phyloP scores from a whole-genome alignment of 176 grass and related monocot species.

The Miscanthus lutarioriparius region DNA sequence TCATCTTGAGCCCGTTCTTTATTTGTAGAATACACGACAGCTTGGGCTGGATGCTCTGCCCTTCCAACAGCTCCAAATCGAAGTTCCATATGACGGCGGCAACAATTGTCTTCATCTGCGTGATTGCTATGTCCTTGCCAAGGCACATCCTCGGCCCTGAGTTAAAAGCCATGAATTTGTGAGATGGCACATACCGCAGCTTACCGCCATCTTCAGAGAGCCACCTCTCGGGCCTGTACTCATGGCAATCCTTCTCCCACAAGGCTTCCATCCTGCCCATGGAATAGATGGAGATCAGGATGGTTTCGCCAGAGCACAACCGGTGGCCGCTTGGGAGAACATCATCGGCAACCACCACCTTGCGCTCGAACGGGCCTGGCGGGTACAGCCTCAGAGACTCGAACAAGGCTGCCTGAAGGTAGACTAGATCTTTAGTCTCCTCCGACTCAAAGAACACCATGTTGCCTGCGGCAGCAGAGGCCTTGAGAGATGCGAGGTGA shows the following conservation, averaged over 20 bases:
- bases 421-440: slow-evolving; percentile 32
- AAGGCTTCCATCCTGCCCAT: slow-evolving; percentile 9
- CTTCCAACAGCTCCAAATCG: slow-evolving; percentile 4
- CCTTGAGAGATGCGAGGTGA: neutral
- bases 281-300: neutral
- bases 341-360: slow-evolving; percentile 9
- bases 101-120: neutral
- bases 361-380: slow-evolving; percentile 11
- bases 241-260: neutral
- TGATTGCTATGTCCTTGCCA: neutral
- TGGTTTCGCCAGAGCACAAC: neutral
- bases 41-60: neutral
- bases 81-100: slow-evolving; percentile 23
- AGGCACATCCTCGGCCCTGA: slow-evolving; percentile 15
- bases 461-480: no score
- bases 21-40: neutral
- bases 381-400: slow-evolving; percentile 52
- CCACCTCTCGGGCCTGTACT: slow-evolving; percentile 21
- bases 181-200: neutral
- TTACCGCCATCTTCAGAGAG: neutral
- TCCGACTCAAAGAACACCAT: slow-evolving; percentile 14
- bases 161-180: slow-evolving; percentile 28
- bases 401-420: slow-evolving; percentile 45
- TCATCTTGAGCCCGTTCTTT: slow-evolving; percentile 5
- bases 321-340: neutral